Conservation (phyloP, 208 protist species). For the Endotrypanum monterogeii region DNA sequence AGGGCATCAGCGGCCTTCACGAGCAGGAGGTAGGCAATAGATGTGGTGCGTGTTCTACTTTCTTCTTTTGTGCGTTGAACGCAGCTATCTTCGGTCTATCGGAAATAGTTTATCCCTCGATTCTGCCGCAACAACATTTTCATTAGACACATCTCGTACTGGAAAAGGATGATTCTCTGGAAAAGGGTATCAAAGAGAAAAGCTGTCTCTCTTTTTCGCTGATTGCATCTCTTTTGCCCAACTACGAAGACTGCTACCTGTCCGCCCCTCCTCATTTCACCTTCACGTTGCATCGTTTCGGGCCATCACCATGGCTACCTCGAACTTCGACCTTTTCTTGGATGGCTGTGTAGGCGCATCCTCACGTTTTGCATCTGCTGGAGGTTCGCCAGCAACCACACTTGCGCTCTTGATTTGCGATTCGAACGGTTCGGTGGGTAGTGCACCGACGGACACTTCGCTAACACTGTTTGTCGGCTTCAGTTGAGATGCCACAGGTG, state of each 20-base stretch:
- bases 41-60: not conserved
- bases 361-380: too few species aligned
- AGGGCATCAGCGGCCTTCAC: too few species aligned
- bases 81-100: not conserved
- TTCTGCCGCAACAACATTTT: not conserved
- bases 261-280: too few species aligned
- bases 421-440: not conserved
- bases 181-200: not conserved
- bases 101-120: not conserved
- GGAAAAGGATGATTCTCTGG: not conserved
- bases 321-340: conserved; percentile 34
- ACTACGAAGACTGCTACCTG: not conserved
- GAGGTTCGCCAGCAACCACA: not conserved
- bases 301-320: conserved; percentile 18
- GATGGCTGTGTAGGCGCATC: not conserved
- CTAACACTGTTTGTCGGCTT: not conserved
- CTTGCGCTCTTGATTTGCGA: not conserved
- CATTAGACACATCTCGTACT: too few species aligned
- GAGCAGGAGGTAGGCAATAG: too few species aligned
- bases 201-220: not conserved
- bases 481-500: not conserved
- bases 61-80: not conserved
- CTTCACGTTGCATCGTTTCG: not conserved
- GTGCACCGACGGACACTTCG: too few species aligned
- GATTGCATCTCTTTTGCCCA: not conserved